These are phyloP conservation scores for Lachnellula hyalina DNA, from an alignment of 2,329 filamentous ascomycete genomes.

Conservation along the genomic window DNA sequence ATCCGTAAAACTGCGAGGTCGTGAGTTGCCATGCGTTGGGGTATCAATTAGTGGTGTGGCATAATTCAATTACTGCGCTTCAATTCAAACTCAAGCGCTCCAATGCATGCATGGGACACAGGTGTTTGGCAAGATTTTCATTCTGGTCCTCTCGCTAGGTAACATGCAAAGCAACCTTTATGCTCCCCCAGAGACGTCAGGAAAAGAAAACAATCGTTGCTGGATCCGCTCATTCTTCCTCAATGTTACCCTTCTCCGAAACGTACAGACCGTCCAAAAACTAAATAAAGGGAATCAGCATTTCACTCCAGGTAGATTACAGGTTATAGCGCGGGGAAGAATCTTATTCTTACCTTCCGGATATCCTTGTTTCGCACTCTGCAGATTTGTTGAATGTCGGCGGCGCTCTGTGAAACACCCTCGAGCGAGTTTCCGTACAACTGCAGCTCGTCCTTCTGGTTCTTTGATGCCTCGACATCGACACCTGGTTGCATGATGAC, in stretches of 20 bases:
- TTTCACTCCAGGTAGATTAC: not conserved
- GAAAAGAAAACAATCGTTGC: slow-evolving; percentile 16
- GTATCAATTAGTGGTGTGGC: no score
- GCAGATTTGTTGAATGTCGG: slow-evolving; percentile 99
- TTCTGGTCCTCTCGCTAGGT: slow-evolving; percentile 30
- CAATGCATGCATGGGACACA: not conserved
- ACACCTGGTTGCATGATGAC: slow-evolving; percentile 88
- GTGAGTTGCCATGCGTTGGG: not conserved
- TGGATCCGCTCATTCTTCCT: slow-evolving; percentile 41
- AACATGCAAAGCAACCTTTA: slow-evolving; percentile 31
- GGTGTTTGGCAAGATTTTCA: slow-evolving; percentile 29
- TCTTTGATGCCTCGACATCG: slow-evolving; percentile 81
- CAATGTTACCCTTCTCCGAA: slow-evolving; percentile 95
- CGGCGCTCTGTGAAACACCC: slow-evolving; percentile 94
- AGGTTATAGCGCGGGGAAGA: not conserved
- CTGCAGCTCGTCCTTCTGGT: slow-evolving; percentile 96
- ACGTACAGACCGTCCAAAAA: slow-evolving; percentile 99
- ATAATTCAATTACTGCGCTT: no score
- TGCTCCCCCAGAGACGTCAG: slow-evolving; percentile 25
- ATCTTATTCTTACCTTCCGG: slow-evolving; percentile 67
- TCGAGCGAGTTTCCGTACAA: slow-evolving; percentile 93
- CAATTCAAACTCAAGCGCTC: no score
- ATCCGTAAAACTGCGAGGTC: not conserved
- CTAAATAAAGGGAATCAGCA: slow-evolving; percentile 40
- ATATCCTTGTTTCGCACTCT: slow-evolving; percentile 99